Evolutionary conservation across 1,284 basidiomycete species (phyloP).

Genomic region (Serendipita sp.): DNA sequence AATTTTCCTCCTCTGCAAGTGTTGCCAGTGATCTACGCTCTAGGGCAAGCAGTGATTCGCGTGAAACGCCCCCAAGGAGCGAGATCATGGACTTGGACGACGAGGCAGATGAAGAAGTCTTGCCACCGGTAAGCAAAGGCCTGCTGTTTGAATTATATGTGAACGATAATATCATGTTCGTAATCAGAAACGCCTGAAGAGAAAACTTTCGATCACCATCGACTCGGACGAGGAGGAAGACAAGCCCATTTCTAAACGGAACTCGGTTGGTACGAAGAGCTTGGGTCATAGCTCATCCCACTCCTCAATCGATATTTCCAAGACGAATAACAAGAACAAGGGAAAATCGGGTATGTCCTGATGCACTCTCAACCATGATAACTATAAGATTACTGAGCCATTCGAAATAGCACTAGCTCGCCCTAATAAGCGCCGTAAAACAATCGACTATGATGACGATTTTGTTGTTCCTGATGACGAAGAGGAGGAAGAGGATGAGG

Average conservation of each 20-base stretch:
- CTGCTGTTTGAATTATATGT: background rate
- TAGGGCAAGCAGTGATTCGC: background rate
- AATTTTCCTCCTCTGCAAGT: slow-evolving; percentile 14
- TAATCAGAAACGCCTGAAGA: slow-evolving; percentile 32
- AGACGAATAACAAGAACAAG: slow-evolving; percentile 11
- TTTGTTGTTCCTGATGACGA: slow-evolving; percentile 49
- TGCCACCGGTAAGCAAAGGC: slow-evolving; percentile 9
- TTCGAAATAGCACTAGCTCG: slow-evolving; percentile 23
- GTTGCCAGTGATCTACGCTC: slow-evolving; percentile 18
- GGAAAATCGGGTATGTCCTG: slow-evolving; percentile 9
- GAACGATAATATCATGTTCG: no score
- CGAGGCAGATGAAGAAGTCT: slow-evolving; percentile 25
- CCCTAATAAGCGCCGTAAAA: slow-evolving; percentile 24
- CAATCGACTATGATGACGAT: slow-evolving; percentile 42
- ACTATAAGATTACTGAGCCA: slow-evolving; percentile 16
- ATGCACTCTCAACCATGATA: slow-evolving; percentile 19
- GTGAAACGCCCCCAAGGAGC: slow-evolving; percentile 56
- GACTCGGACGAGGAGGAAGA: slow-evolving; percentile 55
- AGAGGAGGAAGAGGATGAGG: slow-evolving; percentile 28
- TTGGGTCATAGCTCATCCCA: background rate
- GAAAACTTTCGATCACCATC: slow-evolving; percentile 44
- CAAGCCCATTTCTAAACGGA: background rate
- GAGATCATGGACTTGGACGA: slow-evolving; percentile 59
- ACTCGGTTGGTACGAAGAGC: background rate
- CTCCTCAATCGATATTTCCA: background rate